Percentiles rank a stretch among this genome's conserved stretches.
Evolutionary conservation across 2,329 filamentous ascomycete genomes (phyloP).

Genomic region (Colletotrichum higginsianum): DNA sequence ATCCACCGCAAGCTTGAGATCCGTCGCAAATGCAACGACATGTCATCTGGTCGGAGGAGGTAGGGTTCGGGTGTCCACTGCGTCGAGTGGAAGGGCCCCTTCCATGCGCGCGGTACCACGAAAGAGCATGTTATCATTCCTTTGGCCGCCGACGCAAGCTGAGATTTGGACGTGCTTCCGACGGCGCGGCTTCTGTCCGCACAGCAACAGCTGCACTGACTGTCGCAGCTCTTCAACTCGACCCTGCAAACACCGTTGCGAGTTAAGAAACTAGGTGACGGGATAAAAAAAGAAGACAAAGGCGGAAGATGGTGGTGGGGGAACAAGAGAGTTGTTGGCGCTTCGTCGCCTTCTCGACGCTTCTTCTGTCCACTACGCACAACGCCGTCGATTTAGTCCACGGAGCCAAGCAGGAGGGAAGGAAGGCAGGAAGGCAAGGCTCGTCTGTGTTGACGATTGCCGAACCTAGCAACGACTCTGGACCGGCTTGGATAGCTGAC

Average conservation of each 20-base stretch:
- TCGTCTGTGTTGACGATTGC: slow-evolving; percentile 35
- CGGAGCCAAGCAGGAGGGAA: neutral
- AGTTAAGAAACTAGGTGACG: neutral
- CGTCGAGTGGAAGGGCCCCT: slow-evolving; percentile 7
- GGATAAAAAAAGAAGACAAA: neutral
- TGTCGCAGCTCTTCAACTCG: neutral
- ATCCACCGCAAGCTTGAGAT: slow-evolving; percentile 4
- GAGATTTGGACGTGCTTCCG: neutral
- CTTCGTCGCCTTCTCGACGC: slow-evolving; percentile 35
- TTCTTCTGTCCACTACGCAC: slow-evolving; percentile 25
- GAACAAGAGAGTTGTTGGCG: slow-evolving; percentile 1
- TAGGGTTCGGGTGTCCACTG: slow-evolving; percentile 20
- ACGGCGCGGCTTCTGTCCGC: neutral
- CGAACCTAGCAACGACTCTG: slow-evolving; percentile 31
- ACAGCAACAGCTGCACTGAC: neutral
- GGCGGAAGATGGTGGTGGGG: neutral
- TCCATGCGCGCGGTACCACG: slow-evolving; percentile 11
- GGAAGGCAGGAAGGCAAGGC: slow-evolving; percentile 2
- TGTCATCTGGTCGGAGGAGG: slow-evolving; percentile 34
- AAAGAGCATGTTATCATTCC: slow-evolving; percentile 1
- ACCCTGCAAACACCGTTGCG: neutral
- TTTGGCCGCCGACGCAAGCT: neutral
- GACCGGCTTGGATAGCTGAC: slow-evolving; percentile 6
- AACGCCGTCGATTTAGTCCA: slow-evolving; percentile 24
- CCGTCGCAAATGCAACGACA: slow-evolving; percentile 23